Percentiles rank a stretch among this genome's conserved stretches.
phyloP scores from a whole-genome alignment of 139 green algal genomes.

The Astrephomene gubernaculifera region DNA sequence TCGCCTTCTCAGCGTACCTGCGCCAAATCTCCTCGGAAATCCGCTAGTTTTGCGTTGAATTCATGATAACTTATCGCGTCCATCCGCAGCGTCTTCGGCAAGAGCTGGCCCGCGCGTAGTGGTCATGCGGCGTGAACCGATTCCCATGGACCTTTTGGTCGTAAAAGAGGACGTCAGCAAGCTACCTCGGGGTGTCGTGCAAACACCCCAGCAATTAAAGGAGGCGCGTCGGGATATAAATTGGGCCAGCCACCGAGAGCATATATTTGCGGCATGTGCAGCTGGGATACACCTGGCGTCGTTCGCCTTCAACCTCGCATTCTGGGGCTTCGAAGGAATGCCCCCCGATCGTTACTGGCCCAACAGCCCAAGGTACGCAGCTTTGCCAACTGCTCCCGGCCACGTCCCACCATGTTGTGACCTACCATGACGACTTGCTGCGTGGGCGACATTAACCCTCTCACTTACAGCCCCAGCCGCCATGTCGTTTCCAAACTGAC shows the following conservation, averaged over 20 bases:
- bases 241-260: slow-evolving; percentile 56
- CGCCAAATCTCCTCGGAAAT: too few relatives aligned
- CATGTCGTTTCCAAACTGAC: too few relatives aligned
- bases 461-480: too few relatives aligned
- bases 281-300: slow-evolving; percentile 60
- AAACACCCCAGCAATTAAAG: slow-evolving; percentile 40
- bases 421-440: too few relatives aligned
- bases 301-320: slow-evolving; percentile 66
- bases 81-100: slow-evolving; percentile 8
- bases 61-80: too few relatives aligned
- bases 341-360: slow-evolving; percentile 63
- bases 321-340: slow-evolving; percentile 67
- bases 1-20: too few relatives aligned
- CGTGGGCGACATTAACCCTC: too few relatives aligned
- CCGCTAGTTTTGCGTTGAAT: too few relatives aligned
- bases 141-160: slow-evolving; percentile 59
- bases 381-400: too few relatives aligned
- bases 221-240: slow-evolving; percentile 34
- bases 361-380: slow-evolving; percentile 45
- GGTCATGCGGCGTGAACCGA: slow-evolving; percentile 19
- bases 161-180: slow-evolving; percentile 43
- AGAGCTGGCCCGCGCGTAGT: slow-evolving; percentile 4
- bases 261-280: slow-evolving; percentile 58
- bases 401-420: too few relatives aligned
- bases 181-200: slow-evolving; percentile 35